phyloP scores from a whole-genome alignment of 1,284 basidiomycete species.

The Ceratorhiza oryzae-sativae region DNA sequence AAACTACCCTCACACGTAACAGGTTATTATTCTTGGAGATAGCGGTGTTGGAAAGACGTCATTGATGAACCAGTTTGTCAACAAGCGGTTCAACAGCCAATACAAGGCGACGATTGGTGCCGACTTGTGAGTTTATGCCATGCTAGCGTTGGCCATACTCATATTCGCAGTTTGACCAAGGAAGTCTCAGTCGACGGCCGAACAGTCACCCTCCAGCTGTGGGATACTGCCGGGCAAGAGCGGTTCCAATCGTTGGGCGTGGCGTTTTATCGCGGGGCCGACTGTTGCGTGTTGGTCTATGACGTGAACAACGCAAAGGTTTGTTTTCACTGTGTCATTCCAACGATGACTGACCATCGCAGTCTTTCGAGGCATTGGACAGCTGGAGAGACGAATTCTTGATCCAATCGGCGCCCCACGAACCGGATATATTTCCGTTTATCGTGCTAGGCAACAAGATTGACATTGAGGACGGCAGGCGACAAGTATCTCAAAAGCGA shows the following conservation, averaged over 20 bases:
- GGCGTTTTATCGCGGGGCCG: conserved; percentile 98
- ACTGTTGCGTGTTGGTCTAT: conserved; percentile 99
- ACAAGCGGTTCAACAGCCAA: conserved; percentile 99
- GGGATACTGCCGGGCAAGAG: conserved; percentile 99
- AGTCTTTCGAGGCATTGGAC: conserved; percentile 90
- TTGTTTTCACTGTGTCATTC: conserved; percentile 47
- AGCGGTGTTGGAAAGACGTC: conserved; percentile 99
- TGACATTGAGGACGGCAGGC: conserved; percentile 97
- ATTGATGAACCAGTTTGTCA: conserved; percentile 99
- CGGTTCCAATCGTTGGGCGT: conserved; percentile 99
- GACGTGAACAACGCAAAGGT: conserved; percentile 98
- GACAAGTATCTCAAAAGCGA: conserved; percentile 97
- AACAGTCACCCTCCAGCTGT: conserved; percentile 99
- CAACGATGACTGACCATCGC: conserved; percentile 54
- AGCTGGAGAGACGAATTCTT: conserved; percentile 98
- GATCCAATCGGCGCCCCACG: conserved; percentile 96
- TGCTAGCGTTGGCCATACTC: not conserved
- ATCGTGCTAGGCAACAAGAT: conserved; percentile 99
- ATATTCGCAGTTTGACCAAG: conserved; percentile 80
- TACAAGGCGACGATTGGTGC: conserved; percentile 97
- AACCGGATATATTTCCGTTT: conserved; percentile 99
- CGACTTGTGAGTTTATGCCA: conserved; percentile 68
- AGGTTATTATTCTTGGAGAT: conserved; percentile 98
- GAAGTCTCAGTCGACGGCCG: conserved; percentile 99
- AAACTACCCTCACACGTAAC: conserved; percentile 7